Percentiles rank a stretch among this genome's conserved stretches.
Conservation (phyloP, 75 land plant species). For the Cupressus sempervirens region DNA sequence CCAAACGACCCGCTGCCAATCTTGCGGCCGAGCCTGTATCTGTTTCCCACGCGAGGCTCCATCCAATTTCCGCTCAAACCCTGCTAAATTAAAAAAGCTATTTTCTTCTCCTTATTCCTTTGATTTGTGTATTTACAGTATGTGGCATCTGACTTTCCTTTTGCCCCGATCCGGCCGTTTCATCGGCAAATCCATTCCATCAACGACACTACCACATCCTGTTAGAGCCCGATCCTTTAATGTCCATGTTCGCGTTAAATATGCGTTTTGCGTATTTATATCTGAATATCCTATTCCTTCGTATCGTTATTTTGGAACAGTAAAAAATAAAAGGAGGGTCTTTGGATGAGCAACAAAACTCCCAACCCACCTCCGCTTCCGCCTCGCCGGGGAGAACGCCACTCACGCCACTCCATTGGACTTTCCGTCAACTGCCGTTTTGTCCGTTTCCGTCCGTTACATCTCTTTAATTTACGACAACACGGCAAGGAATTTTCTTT, state of each 20-base stretch:
- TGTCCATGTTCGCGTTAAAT: not conserved
- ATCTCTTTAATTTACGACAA: not conserved
- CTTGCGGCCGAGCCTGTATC: slow-evolving; percentile 75
- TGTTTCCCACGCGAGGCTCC: slow-evolving; percentile 83
- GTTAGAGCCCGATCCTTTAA: not conserved
- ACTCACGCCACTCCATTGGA: not conserved
- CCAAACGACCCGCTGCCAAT: slow-evolving; percentile 93
- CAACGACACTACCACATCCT: not conserved
- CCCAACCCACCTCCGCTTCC: slow-evolving; percentile 1
- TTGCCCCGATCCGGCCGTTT: not conserved
- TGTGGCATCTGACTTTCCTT: not conserved
- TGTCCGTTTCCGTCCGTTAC: not conserved
- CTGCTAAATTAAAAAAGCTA: not conserved
- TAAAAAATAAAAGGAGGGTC: not conserved
- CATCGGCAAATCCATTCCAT: slow-evolving; percentile 7
- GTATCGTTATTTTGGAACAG: not conserved
- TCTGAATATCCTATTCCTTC: not conserved
- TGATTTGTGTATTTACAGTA: not conserved
- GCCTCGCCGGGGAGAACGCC: not conserved
- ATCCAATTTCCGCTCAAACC: slow-evolving; percentile 15
- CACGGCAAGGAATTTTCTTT: not conserved
- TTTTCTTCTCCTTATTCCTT: not conserved
- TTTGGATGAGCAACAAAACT: not conserved
- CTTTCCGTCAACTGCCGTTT: slow-evolving; percentile 14
- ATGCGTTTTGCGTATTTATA: not conserved